Conservation (phyloP, 805 yeast species). For the Torulaspora quercuum region DNA sequence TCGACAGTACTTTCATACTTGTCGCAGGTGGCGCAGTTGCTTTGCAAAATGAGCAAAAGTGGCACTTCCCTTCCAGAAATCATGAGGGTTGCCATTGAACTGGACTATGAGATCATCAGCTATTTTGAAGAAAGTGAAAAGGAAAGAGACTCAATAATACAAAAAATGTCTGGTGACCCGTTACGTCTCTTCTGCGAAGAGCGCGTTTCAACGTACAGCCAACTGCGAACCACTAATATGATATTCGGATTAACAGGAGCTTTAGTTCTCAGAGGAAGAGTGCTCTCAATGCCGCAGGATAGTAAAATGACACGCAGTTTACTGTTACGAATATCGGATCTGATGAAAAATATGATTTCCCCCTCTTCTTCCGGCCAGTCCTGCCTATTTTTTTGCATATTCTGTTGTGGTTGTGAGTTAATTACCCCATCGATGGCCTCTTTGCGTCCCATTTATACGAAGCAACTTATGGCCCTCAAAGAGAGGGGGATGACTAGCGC, state of each 20-base stretch:
- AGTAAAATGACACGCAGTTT: constrained; percentile 41
- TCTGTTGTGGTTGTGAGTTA: constrained; percentile 27
- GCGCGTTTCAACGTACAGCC: constrained; percentile 21
- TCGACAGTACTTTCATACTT: constrained; percentile 56
- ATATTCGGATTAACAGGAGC: constrained; percentile 52
- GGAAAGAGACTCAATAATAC: constrained; percentile 30
- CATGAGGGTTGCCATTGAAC: constrained; percentile 39
- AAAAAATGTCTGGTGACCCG: background rate
- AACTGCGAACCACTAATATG: constrained; percentile 48
- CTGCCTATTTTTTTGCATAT: constrained; percentile 22
- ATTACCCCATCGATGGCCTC: constrained; percentile 11
- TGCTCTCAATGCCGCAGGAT: constrained; percentile 46
- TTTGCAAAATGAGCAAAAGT: constrained; percentile 28
- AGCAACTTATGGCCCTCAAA: constrained; percentile 11
- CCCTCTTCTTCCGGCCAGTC: constrained; percentile 14
- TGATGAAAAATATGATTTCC: constrained; percentile 14
- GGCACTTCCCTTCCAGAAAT: constrained; percentile 17
- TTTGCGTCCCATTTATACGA: constrained; percentile 14
- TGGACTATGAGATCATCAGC: constrained; percentile 34
- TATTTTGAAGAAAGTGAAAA: constrained; percentile 25
- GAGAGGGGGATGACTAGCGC: constrained; percentile 21
- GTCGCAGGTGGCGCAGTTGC: constrained; percentile 45
- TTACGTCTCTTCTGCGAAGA: background rate
- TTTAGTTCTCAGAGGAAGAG: constrained; percentile 55
- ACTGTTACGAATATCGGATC: constrained; percentile 8